Evolutionary conservation across 2,329 filamentous ascomycete genomes (phyloP).

Genomic region (Pseudogymnoascus sp.): DNA sequence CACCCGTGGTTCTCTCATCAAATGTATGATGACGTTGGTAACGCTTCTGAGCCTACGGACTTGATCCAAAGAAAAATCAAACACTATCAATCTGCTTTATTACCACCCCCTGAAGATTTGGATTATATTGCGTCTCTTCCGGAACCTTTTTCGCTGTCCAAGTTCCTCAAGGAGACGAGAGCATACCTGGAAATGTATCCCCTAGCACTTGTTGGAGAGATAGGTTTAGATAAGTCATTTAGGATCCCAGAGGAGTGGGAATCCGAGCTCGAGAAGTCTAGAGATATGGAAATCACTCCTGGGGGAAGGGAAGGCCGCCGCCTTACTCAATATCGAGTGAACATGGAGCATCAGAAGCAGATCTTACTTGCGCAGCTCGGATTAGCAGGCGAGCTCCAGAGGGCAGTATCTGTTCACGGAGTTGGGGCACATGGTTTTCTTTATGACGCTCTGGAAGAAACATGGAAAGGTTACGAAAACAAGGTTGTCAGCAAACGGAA

Average conservation of each 20-base stretch:
- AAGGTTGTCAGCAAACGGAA: constrained; percentile 55
- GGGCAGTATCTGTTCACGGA: constrained; percentile 74
- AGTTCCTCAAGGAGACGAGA: constrained; percentile 51
- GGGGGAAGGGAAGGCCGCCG: constrained; percentile 64
- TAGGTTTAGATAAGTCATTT: constrained; percentile 72
- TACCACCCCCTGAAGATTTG: constrained; percentile 44
- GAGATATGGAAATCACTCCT: constrained; percentile 51
- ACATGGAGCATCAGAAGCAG: constrained; percentile 60
- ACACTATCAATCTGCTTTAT: constrained; percentile 64
- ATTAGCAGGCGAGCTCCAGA: constrained; percentile 62
- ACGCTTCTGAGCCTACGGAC: constrained; percentile 25
- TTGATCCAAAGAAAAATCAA: constrained; percentile 33
- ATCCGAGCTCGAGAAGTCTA: constrained; percentile 31
- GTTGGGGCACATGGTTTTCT: constrained; percentile 50
- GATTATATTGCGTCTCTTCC: constrained; percentile 47
- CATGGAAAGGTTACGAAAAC: constrained; percentile 66
- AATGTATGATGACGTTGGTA: constrained; percentile 53
- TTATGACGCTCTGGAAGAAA: constrained; percentile 55
- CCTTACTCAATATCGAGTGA: constrained; percentile 62
- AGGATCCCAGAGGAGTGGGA: constrained; percentile 60
- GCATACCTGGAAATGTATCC: constrained; percentile 50
- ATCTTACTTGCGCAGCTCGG: constrained; percentile 63
- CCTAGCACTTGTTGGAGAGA: constrained; percentile 65
- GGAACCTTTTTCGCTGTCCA: constrained; percentile 52
- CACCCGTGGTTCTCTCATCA: constrained; percentile 83